Base-by-base conservation (phyloP, 306 rosid species). In the Lathyrus oleraceus region DNA sequence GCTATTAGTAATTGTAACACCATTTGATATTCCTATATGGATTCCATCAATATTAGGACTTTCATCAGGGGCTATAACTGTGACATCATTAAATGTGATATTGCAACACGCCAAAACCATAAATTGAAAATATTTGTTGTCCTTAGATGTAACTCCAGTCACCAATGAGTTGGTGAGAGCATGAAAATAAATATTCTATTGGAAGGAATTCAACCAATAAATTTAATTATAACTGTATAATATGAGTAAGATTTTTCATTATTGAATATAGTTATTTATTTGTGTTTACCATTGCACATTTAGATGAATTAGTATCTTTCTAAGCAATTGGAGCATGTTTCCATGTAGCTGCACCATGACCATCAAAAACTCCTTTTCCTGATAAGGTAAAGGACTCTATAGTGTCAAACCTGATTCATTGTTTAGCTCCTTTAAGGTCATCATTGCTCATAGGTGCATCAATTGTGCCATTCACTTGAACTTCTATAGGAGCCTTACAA, bases 381-480 rank as follows among this genome's bases (percentile, higher is more conserved):
- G 67, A 70, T 3, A 70, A 0, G 35, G 75, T 70, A 0, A 70
- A 10, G 17, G 13, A 42, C 20, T 58, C 3, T 4, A 28, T 16
- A 11, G 20, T 2, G 3, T 2, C 1, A 43, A 70, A 8, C 35
- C 28, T 58, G 10, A 70, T 1, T 58, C 58, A 70, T 23, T 70
- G 67, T 1, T 5, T 5, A 27, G 58, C 67, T 0, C 28, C 45
- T 0, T 70, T 70, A 5, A 70, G 25, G 6, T 58, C 58, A 16
- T 4, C 15, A 0, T 5, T 19, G 45, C 28, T 70, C 28, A 3
- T 0, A 0, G 63, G 73, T 68, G 72, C 72, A 11, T 16, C 35
- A 51, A 68, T 35, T 51, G 72, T 68, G 19, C 72, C 72, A 68
- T 68, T 51, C 13, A 68, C 51, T 36, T 68, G 49, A 13, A 68